A percentile compares a stretch with the other conserved stretches of the same genome.
Conservation (phyloP, 23 red algal genomes). For the Agarophyton chilense region DNA sequence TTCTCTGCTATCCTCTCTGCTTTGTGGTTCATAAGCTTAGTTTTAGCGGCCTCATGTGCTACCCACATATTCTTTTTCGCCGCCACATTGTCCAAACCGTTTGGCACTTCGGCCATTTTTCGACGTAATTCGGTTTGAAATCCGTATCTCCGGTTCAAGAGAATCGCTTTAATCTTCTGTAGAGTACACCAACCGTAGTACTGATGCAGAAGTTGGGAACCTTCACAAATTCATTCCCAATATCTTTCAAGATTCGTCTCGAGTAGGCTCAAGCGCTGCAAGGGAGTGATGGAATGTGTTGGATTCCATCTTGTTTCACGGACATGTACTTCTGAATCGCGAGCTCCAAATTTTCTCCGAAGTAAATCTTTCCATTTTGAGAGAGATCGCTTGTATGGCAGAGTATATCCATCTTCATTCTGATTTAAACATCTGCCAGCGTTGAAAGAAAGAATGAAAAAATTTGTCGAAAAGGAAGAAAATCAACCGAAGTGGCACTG, state of each 20-base stretch:
- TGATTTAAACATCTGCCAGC: no score
- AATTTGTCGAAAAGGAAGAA: no score
- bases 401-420: no score
- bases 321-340: no score
- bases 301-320: no score
- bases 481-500: no score
- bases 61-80: not conserved
- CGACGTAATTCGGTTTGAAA: not conserved
- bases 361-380: no score
- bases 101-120: not conserved
- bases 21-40: not conserved
- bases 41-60: not conserved
- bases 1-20: not conserved
- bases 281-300: no score
- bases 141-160: not conserved
- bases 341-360: no score
- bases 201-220: not conserved
- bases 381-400: no score
- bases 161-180: not conserved
- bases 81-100: not conserved
- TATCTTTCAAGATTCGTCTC: not conserved
- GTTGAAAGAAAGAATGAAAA: no score
- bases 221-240: not conserved
- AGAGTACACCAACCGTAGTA: not conserved
- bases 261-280: not conserved